These are phyloP conservation scores for Pseudevernia furfuracea DNA, from an alignment of 495 filamentous ascomycete species.

Conservation along the genomic window DNA sequence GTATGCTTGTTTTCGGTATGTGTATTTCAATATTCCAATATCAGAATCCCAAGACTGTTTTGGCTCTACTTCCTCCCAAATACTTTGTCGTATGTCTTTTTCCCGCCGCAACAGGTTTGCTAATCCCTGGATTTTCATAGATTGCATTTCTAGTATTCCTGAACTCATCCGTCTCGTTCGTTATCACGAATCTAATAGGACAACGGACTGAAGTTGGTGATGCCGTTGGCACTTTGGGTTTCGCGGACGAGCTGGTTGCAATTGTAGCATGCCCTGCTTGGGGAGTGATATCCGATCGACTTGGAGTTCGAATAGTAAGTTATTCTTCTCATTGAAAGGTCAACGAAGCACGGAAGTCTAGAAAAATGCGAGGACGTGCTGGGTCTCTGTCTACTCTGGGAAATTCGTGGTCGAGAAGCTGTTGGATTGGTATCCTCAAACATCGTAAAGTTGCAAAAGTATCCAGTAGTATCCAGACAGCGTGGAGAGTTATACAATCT, in stretches of 20 bases:
- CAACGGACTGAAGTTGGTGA: slow-evolving; percentile 70
- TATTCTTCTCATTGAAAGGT: slow-evolving; percentile 17
- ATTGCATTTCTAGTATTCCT: slow-evolving; percentile 98
- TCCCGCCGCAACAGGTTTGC: not conserved
- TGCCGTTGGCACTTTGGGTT: slow-evolving; percentile 87
- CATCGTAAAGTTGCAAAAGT: not conserved
- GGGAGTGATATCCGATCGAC: slow-evolving; percentile 83
- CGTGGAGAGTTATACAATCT: not conserved
- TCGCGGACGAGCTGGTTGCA: slow-evolving; percentile 89
- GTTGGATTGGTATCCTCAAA: not conserved
- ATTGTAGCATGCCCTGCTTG: slow-evolving; percentile 85
- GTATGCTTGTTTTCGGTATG: slow-evolving; percentile 73
- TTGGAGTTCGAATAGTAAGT: slow-evolving; percentile 65
- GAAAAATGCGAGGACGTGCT: not conserved
- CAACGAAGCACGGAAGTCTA: not conserved
- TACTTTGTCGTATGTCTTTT: not conserved
- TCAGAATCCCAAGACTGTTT: not conserved
- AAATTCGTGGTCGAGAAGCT: not conserved
- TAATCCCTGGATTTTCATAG: not conserved
- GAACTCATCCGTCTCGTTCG: slow-evolving; percentile 87
- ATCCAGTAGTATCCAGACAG: not conserved
- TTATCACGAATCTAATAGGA: slow-evolving; percentile 84
- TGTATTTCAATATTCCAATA: not conserved
- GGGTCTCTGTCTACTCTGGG: not conserved
- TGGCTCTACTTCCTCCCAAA: not conserved